These are phyloP conservation scores for Acidiella bohemica DNA, from an alignment of 495 filamentous ascomycete genomes.

Conservation along the genomic window DNA sequence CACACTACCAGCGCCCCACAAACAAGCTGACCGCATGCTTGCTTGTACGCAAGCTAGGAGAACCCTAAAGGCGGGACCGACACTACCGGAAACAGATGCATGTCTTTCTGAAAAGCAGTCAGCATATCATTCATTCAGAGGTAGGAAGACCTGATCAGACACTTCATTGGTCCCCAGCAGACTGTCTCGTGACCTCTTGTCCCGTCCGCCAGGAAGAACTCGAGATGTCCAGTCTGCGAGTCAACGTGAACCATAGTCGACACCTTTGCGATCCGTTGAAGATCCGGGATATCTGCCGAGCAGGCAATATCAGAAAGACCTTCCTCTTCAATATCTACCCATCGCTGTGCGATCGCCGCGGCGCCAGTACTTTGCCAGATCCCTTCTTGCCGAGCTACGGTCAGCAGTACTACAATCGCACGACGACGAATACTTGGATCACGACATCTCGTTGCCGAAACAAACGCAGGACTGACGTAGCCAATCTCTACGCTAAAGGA, in stretches of 20 bases:
- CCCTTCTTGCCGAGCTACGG: conserved; percentile 44
- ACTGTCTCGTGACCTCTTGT: too few species aligned
- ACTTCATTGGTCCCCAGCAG: too few species aligned
- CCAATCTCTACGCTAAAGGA: conserved; percentile 9
- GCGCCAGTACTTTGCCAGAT: conserved; percentile 49
- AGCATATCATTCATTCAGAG: too few species aligned
- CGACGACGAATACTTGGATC: conserved; percentile 40
- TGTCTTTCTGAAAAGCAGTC: too few species aligned
- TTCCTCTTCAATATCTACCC: conserved; percentile 30
- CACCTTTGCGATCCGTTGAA: conserved; percentile 39
- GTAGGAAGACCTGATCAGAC: too few species aligned
- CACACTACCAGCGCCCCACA: too few species aligned
- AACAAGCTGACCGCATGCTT: too few species aligned
- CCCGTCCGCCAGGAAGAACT: too few species aligned
- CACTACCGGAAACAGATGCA: too few species aligned
- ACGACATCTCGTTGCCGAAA: conserved; percentile 46
- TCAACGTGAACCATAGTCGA: conserved; percentile 29
- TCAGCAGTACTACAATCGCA: conserved; percentile 42
- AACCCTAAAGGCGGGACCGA: too few species aligned
- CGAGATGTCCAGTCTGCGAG: conserved; percentile 49
- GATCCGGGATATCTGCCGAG: conserved; percentile 44
- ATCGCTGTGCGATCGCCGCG: conserved; percentile 40
- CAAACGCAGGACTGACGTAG: conserved; percentile 42
- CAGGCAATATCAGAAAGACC: conserved; percentile 33
- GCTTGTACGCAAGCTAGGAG: too few species aligned